Percentiles rank a stretch among this genome's conserved stretches.
phyloP scores from a whole-genome alignment of 164 flowering plant species.

The Stephania cephalantha region DNA sequence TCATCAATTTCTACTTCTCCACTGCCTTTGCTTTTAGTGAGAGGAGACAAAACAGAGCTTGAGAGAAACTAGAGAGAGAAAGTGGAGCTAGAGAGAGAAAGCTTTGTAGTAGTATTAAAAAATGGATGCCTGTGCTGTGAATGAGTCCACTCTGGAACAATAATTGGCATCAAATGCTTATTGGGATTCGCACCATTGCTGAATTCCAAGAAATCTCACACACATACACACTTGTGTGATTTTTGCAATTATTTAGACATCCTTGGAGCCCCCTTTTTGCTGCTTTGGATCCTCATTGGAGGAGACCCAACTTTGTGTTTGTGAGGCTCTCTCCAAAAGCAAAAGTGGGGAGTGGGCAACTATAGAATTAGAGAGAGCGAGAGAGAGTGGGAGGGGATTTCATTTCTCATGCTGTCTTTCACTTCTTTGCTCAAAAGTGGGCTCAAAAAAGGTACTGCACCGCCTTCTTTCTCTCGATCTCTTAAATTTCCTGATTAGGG shows the following conservation, averaged over 20 bases:
- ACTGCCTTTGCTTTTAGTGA: background rate
- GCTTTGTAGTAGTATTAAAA: background rate
- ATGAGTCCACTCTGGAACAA: constrained; percentile 22
- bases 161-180: constrained; percentile 68
- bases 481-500: background rate
- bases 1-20: background rate
- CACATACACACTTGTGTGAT: background rate
- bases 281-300: constrained; percentile 7
- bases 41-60: background rate
- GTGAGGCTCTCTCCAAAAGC: background rate
- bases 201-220: constrained; percentile 38
- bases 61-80: background rate
- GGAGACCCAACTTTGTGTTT: constrained; percentile 2
- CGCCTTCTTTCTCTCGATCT: background rate
- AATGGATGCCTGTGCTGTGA: background rate
- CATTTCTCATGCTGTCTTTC: constrained; percentile 7
- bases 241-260: background rate
- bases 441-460: constrained; percentile 17
- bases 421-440: constrained; percentile 19
- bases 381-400: constrained; percentile 17
- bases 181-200: constrained; percentile 62
- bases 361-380: background rate
- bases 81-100: background rate
- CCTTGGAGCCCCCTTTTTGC: constrained; percentile 2
- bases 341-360: background rate